A percentile compares a stretch with the other conserved stretches of the same genome.
phyloP scores from a whole-genome alignment of 129 eudicot genomes.

The sunflower (Helianthus annuus) region HanXRQr2.0-SUNRISE NC_035435.2:173437628-173438127 shows the following conservation, averaged over 20 bases:
- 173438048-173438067: too few relatives aligned
- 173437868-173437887: constrained; percentile 13
- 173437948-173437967: constrained; percentile 2
- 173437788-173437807: constrained; percentile 6
- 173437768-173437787: constrained; percentile 10
- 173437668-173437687: constrained; percentile 13
- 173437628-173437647: constrained; percentile 15
- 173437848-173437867: constrained; percentile 10
- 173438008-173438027: background rate
- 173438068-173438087: too few relatives aligned
- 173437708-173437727: constrained; percentile 5
- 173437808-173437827: constrained; percentile 16
- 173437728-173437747: constrained; percentile 14
- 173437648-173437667: constrained; percentile 10
- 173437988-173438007: background rate
- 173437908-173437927: constrained; percentile 4
- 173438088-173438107: too few relatives aligned
- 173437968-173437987: background rate
- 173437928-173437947: constrained; percentile 2
- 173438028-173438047: background rate
- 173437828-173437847: constrained; percentile 10
- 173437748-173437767: constrained; percentile 2
- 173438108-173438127: too few relatives aligned
- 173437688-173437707: constrained; percentile 9
- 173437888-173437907: constrained; percentile 11